A percentile compares a stretch with the other conserved stretches of the same genome.
Evolutionary conservation across 306 rosid species (phyloP).

Genomic region (Cucumis melo): DNA sequence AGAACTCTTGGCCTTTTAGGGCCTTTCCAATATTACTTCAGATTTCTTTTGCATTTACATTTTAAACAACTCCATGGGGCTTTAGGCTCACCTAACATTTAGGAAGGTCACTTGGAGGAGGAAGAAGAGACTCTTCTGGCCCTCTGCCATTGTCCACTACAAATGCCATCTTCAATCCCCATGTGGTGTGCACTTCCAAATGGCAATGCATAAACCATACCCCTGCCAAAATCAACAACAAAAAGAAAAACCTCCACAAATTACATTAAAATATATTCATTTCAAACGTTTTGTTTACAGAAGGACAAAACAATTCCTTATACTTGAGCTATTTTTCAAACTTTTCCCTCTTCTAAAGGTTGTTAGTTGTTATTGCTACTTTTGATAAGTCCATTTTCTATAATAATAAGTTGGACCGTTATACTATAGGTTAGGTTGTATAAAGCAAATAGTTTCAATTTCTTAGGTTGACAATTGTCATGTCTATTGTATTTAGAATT

Average conservation of each 20-base stretch:
- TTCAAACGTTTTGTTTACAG: background rate
- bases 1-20: background rate
- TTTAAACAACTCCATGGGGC: background rate
- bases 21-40: background rate
- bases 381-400: no score
- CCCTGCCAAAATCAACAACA: conserved; percentile 20
- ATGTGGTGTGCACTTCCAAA: conserved; percentile 76
- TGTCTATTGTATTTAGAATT: background rate
- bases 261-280: background rate
- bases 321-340: background rate
- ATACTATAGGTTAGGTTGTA: background rate
- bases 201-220: conserved; percentile 87
- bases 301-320: background rate
- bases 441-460: background rate
- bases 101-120: conserved; percentile 69
- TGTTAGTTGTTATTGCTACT: background rate
- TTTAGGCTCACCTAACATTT: conserved; percentile 28
- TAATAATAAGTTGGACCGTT: no score
- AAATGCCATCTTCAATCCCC: conserved; percentile 88
- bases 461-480: no score
- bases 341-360: background rate
- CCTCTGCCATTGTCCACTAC: conserved; percentile 76
- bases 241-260: background rate
- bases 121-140: conserved; percentile 50
- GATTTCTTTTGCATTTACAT: background rate